Evolutionary conservation across 306 rosid species (phyloP), one percentile per base, ranked within the genome.

Genomic region (Cucurbita moschata): DNA sequence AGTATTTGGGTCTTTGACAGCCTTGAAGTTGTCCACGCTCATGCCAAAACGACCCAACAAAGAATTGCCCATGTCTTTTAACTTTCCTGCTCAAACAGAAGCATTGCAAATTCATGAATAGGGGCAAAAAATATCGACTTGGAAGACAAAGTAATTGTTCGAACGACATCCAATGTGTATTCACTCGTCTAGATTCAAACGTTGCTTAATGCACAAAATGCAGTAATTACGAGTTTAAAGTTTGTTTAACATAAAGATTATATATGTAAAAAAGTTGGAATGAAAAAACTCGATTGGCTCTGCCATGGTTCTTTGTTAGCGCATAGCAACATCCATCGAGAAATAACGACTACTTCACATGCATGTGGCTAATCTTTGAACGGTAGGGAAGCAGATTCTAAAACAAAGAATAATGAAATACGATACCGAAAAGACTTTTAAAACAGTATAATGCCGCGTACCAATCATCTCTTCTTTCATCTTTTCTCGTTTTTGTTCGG

Each of bases 401-500:
- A 55, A 52, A 70, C 59, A 35, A 51, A 30, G 52, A 37, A 54
- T 37, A 54, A 18, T 54, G 75, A 52, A 72, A 18, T 10, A 72
- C 16, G 12, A 54, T 55, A 57, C 23, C 1, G 26, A 42, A 8
- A 74, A 9, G 0, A 8, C 23, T 37, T 62, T 8, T 1, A 10
- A 44, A 74, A 18, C 10, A 66, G 30, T 50, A 52, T 0, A 18
- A 37, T 37, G 47, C 85, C 72, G 26, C 26, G 2, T 80, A 85
- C 98, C 87, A 59, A 94, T 85, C 98, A 89, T 94, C 78, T 94
- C 94, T 80, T 89, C 98, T 86, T 90, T 94, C 97, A 94, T 88
- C 84, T 87, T 89, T 81, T 94, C 98, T 78, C 87, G 84, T 81
- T 94, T 94, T 75, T 76, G 89, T 79, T 90, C 97, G 40, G 96